Conservation (phyloP, 179 eudicot genomes). For the Gypsophila paniculata region DNA sequence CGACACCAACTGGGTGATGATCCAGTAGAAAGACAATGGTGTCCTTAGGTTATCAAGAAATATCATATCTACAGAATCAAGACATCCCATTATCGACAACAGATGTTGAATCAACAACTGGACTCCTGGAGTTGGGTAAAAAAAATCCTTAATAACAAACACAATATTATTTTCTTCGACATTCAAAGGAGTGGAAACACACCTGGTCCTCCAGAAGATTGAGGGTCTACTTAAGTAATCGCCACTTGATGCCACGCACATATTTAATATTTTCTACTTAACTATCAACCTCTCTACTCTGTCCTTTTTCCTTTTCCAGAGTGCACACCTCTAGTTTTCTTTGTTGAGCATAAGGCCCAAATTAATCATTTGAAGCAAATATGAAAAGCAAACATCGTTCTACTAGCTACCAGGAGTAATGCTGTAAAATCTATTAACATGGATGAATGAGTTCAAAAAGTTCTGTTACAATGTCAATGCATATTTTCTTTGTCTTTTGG, state of each 20-base stretch:
- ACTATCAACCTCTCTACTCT: background rate
- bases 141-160: background rate
- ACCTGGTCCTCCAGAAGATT: background rate
- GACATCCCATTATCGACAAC: background rate
- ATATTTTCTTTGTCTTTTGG: too few relatives aligned
- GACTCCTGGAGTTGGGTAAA: background rate
- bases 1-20: too few relatives aligned
- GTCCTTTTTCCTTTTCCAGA: background rate
- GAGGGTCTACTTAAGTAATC: background rate
- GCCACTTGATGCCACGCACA: background rate
- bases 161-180: background rate
- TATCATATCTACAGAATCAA: background rate
- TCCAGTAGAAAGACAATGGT: too few relatives aligned
- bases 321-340: background rate
- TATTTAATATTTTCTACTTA: background rate
- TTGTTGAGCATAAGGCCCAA: slow-evolving; percentile 1
- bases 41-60: too few relatives aligned
- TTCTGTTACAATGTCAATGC: too few relatives aligned
- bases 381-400: background rate
- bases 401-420: background rate
- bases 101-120: background rate
- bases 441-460: too few relatives aligned
- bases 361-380: background rate
- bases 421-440: background rate
- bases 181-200: background rate